Conservation (phyloP, 1,139 yeast species). For the Scheffersomyces stambukii region DNA sequence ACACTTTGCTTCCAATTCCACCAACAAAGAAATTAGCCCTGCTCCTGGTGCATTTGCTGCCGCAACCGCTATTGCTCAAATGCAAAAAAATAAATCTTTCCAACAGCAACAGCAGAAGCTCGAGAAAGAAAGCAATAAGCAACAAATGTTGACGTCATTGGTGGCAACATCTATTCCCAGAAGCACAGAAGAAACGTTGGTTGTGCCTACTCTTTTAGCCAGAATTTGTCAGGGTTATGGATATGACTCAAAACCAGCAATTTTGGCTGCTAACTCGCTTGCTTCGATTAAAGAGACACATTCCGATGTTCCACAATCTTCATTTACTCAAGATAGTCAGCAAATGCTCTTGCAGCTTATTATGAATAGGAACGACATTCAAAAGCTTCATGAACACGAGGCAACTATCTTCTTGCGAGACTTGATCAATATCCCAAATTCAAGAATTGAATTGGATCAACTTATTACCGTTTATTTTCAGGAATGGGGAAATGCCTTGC, state of each 20-base stretch:
- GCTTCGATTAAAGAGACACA: constrained; percentile 60
- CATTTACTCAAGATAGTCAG: constrained; percentile 9
- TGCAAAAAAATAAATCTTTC: constrained; percentile 35
- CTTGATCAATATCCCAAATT: constrained; percentile 45
- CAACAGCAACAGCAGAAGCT: constrained; percentile 17
- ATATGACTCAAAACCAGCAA: constrained; percentile 62
- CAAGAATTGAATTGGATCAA: constrained; percentile 54
- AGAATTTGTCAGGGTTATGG: constrained; percentile 68
- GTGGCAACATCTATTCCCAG: constrained; percentile 75
- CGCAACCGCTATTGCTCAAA: constrained; percentile 60
- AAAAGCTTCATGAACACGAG: constrained; percentile 26
- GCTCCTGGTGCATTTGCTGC: constrained; percentile 79
- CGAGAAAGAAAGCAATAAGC: constrained; percentile 35
- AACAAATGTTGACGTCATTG: constrained; percentile 54
- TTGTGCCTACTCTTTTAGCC: constrained; percentile 67
- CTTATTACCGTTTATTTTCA: constrained; percentile 61
- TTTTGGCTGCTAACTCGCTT: constrained; percentile 63
- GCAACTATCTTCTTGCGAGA: constrained; percentile 41
- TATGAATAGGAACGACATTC: constrained; percentile 28
- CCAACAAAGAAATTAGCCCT: constrained; percentile 43
- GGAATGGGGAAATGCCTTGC: constrained; percentile 73
- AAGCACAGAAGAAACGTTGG: constrained; percentile 71
- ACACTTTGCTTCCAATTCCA: constrained; percentile 14
- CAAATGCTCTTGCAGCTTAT: constrained; percentile 20
- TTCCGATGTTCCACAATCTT: no score